Evolutionary conservation across 1,284 basidiomycete genomes (phyloP), one percentile per base, ranked within the genome.

Genomic region (Phellinidium pouzarii): DNA sequence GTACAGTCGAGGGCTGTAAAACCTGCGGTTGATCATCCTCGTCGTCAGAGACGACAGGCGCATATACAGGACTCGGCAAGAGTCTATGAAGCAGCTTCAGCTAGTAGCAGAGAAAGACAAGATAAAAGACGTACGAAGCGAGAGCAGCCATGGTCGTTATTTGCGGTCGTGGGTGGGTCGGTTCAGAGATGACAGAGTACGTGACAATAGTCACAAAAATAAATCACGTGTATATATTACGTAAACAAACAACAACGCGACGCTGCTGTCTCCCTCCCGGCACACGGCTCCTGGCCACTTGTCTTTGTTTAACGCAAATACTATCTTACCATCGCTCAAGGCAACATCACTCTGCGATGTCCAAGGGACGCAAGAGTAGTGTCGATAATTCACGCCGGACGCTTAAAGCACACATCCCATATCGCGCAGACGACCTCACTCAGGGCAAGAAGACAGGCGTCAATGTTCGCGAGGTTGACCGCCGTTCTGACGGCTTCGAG

Each of bases 401-500:
- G 0, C 66, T 74, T 49, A 76, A 82, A 62, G 76, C 80, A 31
- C 84, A 89, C 61, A 73, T 87, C 14, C 87, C 87, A 0, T 89
- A 83, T 61, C 77, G 82, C 45, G 84, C 80, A 8, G 83, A 88
- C 61, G 81, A 89, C 59, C 77, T 78, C 17, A 76, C 77, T 43
- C 83, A 81, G 53, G 87, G 87, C 14, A 87, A 85, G 74, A 84
- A 80, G 64, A 90, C 86, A 0, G 87, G 87, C 2, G 73, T 87
- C 49, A 71, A 76, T 1, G 79, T 89, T 14, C 74, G 68, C 25
- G 77, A 82, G 64, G 79, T 90, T 47, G 79, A 82, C 48, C 78
- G 80, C 57, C 82, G 82, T 59, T 84, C 84, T 12, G 87, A 92
- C 63, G 94, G 91, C 8, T 91, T 90, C 65, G 91, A 94, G 66